These are phyloP conservation scores for Phytophthora agathidicida DNA, from an alignment of 352 stramenopile genomes.

Conservation along the genomic window DNA sequence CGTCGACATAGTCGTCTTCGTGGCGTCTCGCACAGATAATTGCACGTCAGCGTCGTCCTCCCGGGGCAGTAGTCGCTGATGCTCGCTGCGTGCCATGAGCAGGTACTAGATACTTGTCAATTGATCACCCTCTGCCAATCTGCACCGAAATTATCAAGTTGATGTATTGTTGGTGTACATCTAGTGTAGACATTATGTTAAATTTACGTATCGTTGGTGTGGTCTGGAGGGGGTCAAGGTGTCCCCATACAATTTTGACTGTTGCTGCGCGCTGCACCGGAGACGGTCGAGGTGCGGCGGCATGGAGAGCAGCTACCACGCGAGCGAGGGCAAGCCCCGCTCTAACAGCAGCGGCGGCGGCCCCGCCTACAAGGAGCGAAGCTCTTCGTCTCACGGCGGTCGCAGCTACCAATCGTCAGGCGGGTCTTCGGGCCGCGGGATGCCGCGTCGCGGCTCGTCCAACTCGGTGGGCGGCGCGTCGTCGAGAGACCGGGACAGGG, in stretches of 20 bases:
- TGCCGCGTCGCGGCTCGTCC: conserved; percentile 61
- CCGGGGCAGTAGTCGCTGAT: conserved; percentile 15
- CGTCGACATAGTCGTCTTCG: not conserved
- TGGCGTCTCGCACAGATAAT: conserved; percentile 17
- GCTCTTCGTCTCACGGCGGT: conserved; percentile 29
- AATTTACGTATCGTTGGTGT: conserved; percentile 18
- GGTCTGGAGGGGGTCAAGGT: conserved; percentile 15
- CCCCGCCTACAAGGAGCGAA: conserved; percentile 33
- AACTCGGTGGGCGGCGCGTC: conserved; percentile 30
- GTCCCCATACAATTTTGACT: conserved; percentile 13
- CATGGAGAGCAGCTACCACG: conserved; percentile 44
- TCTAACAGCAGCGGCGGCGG: conserved; percentile 4
- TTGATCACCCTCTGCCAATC: conserved; percentile 15
- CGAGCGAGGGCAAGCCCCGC: conserved; percentile 33
- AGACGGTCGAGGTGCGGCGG: conserved; percentile 7
- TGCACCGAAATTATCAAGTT: no score
- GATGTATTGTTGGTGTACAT: no score
- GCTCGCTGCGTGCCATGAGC: conserved; percentile 20
- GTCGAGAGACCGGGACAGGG: conserved; percentile 42
- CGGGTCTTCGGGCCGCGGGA: conserved; percentile 15
- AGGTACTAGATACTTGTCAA: conserved; percentile 13
- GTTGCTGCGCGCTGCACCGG: conserved; percentile 8
- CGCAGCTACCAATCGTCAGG: conserved; percentile 32
- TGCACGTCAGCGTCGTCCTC: conserved; percentile 20
- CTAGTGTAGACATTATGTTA: not conserved